Evolutionary conservation across 306 rosid genomes (phyloP).

Genomic region (Medicago lupulina): DNA sequence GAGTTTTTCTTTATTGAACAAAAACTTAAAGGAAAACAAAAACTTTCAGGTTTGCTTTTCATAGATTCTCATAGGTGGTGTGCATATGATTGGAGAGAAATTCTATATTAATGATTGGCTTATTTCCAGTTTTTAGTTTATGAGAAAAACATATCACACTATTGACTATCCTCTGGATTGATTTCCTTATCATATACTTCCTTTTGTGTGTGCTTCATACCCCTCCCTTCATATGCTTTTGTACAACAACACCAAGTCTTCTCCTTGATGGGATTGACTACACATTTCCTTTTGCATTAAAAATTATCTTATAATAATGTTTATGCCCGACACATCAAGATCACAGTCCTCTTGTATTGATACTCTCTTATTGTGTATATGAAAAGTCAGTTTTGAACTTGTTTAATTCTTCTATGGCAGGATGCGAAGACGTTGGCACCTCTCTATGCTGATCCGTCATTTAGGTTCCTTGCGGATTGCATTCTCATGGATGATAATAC

Average conservation of each 20-base stretch:
- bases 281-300: constrained; percentile 16
- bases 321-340: constrained; percentile 29
- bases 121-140: no score
- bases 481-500: constrained; percentile 78
- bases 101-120: no score
- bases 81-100: no score
- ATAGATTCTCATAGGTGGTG: no score
- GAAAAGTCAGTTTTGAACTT: constrained; percentile 31
- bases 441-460: constrained; percentile 77
- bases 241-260: neutral
- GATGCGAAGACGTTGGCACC: constrained; percentile 73
- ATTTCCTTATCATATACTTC: no score
- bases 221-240: constrained; percentile 26
- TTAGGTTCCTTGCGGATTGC: constrained; percentile 90
- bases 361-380: constrained; percentile 19
- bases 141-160: no score
- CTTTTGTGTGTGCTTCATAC: neutral
- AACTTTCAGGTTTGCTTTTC: no score
- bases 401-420: constrained; percentile 54
- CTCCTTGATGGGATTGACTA: neutral
- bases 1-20: neutral
- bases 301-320: constrained; percentile 8
- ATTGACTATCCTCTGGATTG: no score
- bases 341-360: constrained; percentile 23
- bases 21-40: no score